Base-by-base conservation (phyloP, 129 eudicot genomes). In the Centaurea solstitialis region DNA sequence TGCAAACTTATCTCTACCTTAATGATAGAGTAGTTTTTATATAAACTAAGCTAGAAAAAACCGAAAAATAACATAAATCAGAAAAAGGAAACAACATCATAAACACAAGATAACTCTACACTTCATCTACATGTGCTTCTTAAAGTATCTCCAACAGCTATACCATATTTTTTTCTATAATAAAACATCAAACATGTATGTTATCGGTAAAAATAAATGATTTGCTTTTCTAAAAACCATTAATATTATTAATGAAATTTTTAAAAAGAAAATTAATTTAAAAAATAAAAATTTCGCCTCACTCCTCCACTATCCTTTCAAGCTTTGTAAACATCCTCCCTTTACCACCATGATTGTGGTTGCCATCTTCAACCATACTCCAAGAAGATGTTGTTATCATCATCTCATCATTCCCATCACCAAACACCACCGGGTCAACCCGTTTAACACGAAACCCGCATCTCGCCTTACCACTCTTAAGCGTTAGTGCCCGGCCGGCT, bases 401-500 rank as follows among this genome's bases (percentile, higher is more conserved):
- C 73, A 76, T 70, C 68, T 77, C 82, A 39, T 70, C 78, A 40
- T 39, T 50, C n/a, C 33, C 79, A 33, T 76, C 74, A 65, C 53
- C 18, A 23, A 72, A 85, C 8, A 61, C 40, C 70, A 77, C 53
- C 67, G 82, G 80, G 68, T 80, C 84, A 64, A 86, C 80, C 79
- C 82, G 74, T 69, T 69, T 82, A 50, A 76, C 33, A 20, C 82
- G 70, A 80, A 86, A 86, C 18, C 87, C 81, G 59, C 88, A 85
- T 7, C 41, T 77, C 64, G 74, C 83, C 45, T 53, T 75, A 45
- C 41, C 69, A 33, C 73, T 26, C 45, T 73, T 13, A 20, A 38
- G 37, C 39, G 76, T 38, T 28, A 90, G 73, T 26, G 87, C 90
- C 18, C 9, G 18, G 30, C 88, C 87, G 2, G 94, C 91, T 76